These are phyloP conservation scores for Trichoderma endophyticum DNA, from an alignment of 2,329 filamentous ascomycete species.

Conservation along the genomic window DNA sequence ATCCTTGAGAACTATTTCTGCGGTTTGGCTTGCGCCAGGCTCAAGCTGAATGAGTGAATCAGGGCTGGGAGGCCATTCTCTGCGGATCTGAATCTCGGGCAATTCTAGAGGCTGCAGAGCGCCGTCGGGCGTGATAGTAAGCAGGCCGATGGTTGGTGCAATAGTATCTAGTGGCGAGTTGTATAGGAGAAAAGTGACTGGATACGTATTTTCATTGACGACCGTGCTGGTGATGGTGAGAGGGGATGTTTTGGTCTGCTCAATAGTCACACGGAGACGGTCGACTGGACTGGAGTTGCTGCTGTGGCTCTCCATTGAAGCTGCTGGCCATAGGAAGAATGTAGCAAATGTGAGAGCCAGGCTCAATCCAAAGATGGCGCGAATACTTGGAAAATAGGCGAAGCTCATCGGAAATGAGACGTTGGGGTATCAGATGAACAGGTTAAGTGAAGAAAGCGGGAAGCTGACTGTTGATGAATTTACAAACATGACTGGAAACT, in stretches of 20 bases:
- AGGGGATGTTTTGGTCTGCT: constrained; percentile 34
- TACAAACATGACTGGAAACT: background rate
- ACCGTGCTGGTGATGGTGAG: constrained; percentile 37
- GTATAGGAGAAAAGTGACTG: constrained; percentile 43
- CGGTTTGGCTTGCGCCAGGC: constrained; percentile 35
- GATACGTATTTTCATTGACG: constrained; percentile 37
- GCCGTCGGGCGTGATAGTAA: constrained; percentile 38
- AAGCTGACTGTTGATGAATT: background rate
- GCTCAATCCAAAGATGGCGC: constrained; percentile 1
- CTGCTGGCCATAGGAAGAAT: constrained; percentile 19
- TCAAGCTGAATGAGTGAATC: constrained; percentile 40
- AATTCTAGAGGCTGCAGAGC: constrained; percentile 35
- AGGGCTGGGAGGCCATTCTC: constrained; percentile 40
- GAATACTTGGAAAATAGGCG: background rate
- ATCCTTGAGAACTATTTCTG: constrained; percentile 37
- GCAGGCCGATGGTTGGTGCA: constrained; percentile 40
- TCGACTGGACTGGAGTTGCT: constrained; percentile 20
- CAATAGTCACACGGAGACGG: constrained; percentile 34
- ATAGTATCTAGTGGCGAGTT: constrained; percentile 45
- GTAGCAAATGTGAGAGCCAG: constrained; percentile 24
- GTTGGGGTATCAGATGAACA: background rate
- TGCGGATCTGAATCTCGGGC: constrained; percentile 36
- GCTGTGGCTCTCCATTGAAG: constrained; percentile 22
- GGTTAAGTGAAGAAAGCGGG: background rate
- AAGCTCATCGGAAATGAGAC: background rate